Evolutionary conservation across 441 rosid species (phyloP), one percentile per base, ranked within the genome.

Genomic region (Breynia disticha): DNA sequence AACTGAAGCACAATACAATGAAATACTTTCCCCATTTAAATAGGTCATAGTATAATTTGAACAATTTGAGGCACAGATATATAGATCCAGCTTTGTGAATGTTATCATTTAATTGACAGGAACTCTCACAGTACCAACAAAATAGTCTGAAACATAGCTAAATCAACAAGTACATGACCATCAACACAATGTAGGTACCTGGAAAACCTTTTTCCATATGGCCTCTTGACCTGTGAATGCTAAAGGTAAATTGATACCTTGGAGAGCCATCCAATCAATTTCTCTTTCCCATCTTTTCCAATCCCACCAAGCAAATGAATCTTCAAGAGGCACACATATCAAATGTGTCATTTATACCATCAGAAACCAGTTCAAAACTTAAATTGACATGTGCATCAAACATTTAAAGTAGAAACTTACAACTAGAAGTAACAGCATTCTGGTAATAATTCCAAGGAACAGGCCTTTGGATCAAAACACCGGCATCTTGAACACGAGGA

Each of bases 211-310:
- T 66, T 68, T 72, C 93, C 88, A 81, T 56, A 84, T 78, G 66
- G 88, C 67, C 65, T 81, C 88, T 67, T 84, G 88, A 37, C 86
- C 86, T 11, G 88, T 79, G 71, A 81, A 84, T 58, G 88, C 93
- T 64, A 84, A 70, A 1, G 86, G 93, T 59, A 84, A 60, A 62
- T 84, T 81, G 76, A 84, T 69, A 24, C 93, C 88, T 52, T 79
- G 88, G 65, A 84, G 75, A 67, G 88, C 88, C 93, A 84, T 81
- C 93, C 93, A 79, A 60, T 81, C 88, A 57, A 79, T 79, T 75
- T 84, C 86, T 39, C 76, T 75, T 72, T 79, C 88, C 88, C 88
- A 81, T 72, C 93, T 79, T 74, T 62, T 65, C 84, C 88, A 81
- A 67, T 78, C 83, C 88, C 93, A 79, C 88, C 88, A 81, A 54